Evolutionary conservation across 176 grass and related monocot genomes (phyloP), one percentile per base, ranked within the genome.

Genomic region (Oryza longistaminata): DNA sequence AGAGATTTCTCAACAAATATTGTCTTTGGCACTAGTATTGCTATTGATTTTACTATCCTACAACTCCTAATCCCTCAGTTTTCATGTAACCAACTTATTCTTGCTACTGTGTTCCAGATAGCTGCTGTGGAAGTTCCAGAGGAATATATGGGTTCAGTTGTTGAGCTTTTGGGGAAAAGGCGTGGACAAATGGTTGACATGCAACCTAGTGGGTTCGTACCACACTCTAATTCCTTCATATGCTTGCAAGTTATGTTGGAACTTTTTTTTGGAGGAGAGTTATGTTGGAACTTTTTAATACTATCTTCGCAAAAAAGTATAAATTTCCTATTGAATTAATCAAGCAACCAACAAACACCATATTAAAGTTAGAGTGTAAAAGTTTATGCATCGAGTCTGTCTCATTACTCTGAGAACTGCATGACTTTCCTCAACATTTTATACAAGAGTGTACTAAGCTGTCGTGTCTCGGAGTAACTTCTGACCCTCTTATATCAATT

Each of bases 171-270:
- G 67, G 96, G 96, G 35, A 93, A 81, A 95, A 93, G 93, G 82
- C 96, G 96, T 77, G 96, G 96, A 45, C 84, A 88, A 79, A 98
- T 98, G 96, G 78, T 89, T 95, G 88, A 98, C 88, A 95, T 98
- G 96, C 89, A 93, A 92, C 87, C 87, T 82, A 69, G 19, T 70
- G 96, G 96, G 96, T 94, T 84, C 14, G 90, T 92, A 15, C 65
- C 24, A 7, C 75, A 81, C 52, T 75, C 21, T 79, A 44, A n/a
- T 71, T 34, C 40, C 64, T 85, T 73, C 34, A 35, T 35, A 35
- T 35, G 34, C 34, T 35, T 35, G 34, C 34, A 35, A 35, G 34
- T 35, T 35, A 35, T 76, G 43, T 34, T 24, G 37, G 6, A 37
- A 35, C 3, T 35, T 35, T 39, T 39, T 39, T 39, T 39, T 39